Evolutionary conservation across 768 basidiomycete genomes (phyloP), one percentile per base, ranked within the genome.

Genomic region (Psilocybe azurescens): DNA sequence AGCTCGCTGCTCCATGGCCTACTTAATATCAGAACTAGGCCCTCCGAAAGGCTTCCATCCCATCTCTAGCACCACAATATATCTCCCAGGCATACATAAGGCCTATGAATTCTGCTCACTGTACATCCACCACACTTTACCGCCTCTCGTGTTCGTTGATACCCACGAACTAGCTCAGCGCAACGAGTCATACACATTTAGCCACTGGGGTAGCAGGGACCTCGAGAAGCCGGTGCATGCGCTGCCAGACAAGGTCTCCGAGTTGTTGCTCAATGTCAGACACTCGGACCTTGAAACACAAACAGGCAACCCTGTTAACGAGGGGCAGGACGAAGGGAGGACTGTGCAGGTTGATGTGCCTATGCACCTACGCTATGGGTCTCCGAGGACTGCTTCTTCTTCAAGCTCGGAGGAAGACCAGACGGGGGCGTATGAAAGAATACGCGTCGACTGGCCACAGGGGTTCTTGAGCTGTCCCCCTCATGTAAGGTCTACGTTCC

Each of bases 191-290:
- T 85, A 82, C 62, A 72, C 73, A 0, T 82, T 81, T 66, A 65
- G 65, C 28, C 75, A 81, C 52, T 77, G 75, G 72, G 82, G 81
- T 28, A 72, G 72, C 4, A 72, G 73, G n/a, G 81, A 83, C 56
- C 67, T 84, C 18, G 83, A 85, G 64, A 76, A 77, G 29, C 83
- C 83, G 5, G 77, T 81, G 0, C 69, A 72, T 58, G 83, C 80
- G 14, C 60, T 81, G 14, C 66, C 68, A 5, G 67, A 70, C 20
- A 61, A 63, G 18, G 51, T 41, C 30, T 67, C 70, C 5, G 67
- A 71, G 51, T 52, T 73, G 5, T 51, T 69, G 59, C 18, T 69
- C 33, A 63, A 61, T 50, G 62, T 67, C 24, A 28, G 54, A 18
- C 63, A 70, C 70, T 56, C 53, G 57, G 77, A 78, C 13, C 52